phyloP scores from a whole-genome alignment of 805 yeast species.

The Sungouiella thailandica region DNA sequence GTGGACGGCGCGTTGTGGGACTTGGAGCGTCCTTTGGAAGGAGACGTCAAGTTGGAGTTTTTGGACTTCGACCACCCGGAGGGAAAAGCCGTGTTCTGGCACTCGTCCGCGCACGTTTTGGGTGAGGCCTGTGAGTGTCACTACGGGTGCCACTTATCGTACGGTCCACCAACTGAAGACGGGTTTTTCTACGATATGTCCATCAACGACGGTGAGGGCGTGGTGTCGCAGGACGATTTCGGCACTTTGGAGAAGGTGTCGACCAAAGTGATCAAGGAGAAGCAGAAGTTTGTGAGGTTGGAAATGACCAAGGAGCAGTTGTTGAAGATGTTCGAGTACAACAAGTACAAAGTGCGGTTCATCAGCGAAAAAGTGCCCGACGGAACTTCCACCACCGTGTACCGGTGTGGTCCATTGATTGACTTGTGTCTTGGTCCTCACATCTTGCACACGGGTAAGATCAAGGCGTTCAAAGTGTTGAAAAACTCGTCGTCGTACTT shows the following conservation, averaged over 20 bases:
- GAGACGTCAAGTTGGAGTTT: slow-evolving; percentile 63
- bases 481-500: slow-evolving; percentile 96
- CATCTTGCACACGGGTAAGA: slow-evolving; percentile 94
- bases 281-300: slow-evolving; percentile 91
- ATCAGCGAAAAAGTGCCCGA: slow-evolving; percentile 89
- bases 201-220: slow-evolving; percentile 63
- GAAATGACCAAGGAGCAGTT: slow-evolving; percentile 88
- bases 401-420: slow-evolving; percentile 95
- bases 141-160: slow-evolving; percentile 80
- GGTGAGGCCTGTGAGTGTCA: slow-evolving; percentile 99
- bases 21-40: slow-evolving; percentile 87
- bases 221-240: slow-evolving; percentile 78
- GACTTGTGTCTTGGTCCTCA: slow-evolving; percentile 98
- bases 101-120: slow-evolving; percentile 94
- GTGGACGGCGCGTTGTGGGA: slow-evolving; percentile 91
- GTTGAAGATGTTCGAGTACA: slow-evolving; percentile 89
- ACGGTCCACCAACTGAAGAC: slow-evolving; percentile 96
- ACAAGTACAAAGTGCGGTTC: slow-evolving; percentile 89
- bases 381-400: slow-evolving; percentile 92
- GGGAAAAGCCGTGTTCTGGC: slow-evolving; percentile 97
- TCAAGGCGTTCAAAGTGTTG: slow-evolving; percentile 88
- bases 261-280: slow-evolving; percentile 86
- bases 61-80: slow-evolving; percentile 91
- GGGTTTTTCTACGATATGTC: slow-evolving; percentile 98
- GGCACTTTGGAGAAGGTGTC: slow-evolving; percentile 79